These are phyloP conservation scores for Geotrichum ghanense DNA, from an alignment of 805 yeast species.

Conservation along the genomic window DNA sequence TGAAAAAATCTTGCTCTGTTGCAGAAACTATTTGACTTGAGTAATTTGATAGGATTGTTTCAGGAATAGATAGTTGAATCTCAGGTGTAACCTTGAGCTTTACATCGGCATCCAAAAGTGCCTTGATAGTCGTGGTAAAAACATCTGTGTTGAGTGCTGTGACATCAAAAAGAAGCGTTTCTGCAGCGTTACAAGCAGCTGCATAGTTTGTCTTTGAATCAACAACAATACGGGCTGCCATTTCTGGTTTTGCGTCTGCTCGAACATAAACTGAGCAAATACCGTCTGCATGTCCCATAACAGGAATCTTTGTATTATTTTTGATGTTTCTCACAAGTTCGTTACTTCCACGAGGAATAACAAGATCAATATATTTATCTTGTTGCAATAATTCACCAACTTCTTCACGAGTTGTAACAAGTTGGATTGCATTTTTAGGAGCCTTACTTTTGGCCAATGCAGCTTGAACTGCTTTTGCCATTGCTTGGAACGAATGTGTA, in stretches of 20 bases:
- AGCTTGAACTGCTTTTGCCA: conserved; percentile 57
- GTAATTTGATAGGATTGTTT: conserved; percentile 2
- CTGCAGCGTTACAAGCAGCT: conserved; percentile 98
- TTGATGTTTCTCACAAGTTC: conserved; percentile 81
- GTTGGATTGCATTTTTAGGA: conserved; percentile 73
- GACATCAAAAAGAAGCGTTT: conserved; percentile 61
- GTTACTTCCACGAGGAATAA: conserved; percentile 96
- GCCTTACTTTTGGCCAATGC: conserved; percentile 57
- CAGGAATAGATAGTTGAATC: conserved; percentile 23
- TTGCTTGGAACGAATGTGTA: conserved; percentile 66
- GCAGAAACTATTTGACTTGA: conserved; percentile 30
- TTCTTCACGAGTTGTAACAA: conserved; percentile 81
- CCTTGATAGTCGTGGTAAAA: conserved; percentile 17
- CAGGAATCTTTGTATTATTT: conserved; percentile 85
- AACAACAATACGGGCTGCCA: conserved; percentile 63
- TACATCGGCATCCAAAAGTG: conserved; percentile 54
- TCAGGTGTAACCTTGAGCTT: conserved; percentile 56
- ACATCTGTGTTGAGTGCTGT: conserved; percentile 2
- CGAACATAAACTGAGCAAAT: conserved; percentile 84
- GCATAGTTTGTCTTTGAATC: conserved; percentile 95
- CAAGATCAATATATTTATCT: conserved; percentile 85
- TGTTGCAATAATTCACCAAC: conserved; percentile 75
- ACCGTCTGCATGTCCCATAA: conserved; percentile 97
- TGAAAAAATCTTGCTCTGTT: conserved; percentile 58
- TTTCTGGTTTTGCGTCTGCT: conserved; percentile 59